Evolutionary conservation across 2,329 filamentous ascomycete species (phyloP).

Genomic region (Neurospora crassa): DNA sequence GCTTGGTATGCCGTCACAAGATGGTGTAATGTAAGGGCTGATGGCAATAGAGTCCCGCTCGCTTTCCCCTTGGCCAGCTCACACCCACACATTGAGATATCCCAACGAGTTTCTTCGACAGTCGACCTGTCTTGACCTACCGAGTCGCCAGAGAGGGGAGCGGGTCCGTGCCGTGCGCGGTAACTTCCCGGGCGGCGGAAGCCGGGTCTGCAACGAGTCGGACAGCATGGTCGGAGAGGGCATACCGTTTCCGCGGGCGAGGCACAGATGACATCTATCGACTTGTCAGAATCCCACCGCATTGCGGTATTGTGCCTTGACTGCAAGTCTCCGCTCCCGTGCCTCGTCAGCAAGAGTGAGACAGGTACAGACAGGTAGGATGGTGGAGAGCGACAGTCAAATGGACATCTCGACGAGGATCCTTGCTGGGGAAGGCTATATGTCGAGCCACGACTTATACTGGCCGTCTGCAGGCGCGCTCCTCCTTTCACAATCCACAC

Average conservation of each 20-base stretch:
- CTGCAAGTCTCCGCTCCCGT: conserved; percentile 1
- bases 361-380: neutral
- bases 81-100: conserved; percentile 4
- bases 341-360: conserved; percentile 1
- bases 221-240: neutral
- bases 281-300: neutral
- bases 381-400: neutral
- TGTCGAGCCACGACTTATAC: conserved; percentile 5
- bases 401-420: conserved; percentile 8
- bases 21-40: conserved; percentile 12
- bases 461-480: too few species aligned
- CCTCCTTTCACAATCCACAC: neutral
- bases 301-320: neutral
- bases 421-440: conserved; percentile 15
- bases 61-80: conserved; percentile 7
- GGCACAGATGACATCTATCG: neutral
- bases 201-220: conserved; percentile 1
- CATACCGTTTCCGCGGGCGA: conserved; percentile 11
- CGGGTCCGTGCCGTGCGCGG: neutral
- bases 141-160: neutral
- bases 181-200: neutral
- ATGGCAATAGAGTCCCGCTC: conserved; percentile 17
- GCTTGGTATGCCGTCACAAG: conserved; percentile 7
- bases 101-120: neutral
- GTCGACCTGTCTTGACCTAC: conserved; percentile 1